Base-by-base conservation (phyloP, 495 filamentous ascomycete genomes). In the Aspergillus avenaceus region DNA sequence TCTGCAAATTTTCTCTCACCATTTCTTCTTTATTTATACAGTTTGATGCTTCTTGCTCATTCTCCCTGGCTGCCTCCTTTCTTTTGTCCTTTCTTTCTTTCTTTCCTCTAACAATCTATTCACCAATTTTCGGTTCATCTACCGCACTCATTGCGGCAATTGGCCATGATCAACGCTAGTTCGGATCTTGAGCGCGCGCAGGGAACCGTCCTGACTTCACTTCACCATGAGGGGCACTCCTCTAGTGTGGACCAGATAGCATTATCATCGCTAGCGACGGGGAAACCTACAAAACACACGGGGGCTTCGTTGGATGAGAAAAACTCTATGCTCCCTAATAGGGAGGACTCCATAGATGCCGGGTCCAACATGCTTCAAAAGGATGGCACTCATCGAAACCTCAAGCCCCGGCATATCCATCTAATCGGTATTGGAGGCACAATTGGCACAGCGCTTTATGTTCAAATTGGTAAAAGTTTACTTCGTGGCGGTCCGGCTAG, bases 401-500 rank as follows among this genome's bases (percentile, higher is more conserved):
- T 88, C 19, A 82, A 82, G 46, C 77, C 82, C 16, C 73, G 85
- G 40, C 85, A 88, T 60, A 80, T 87, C 46, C 83, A 88, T 56
- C 68, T 91, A 47, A 90, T 90, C 45, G 85, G 83, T 32, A 83
- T 90, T 55, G 87, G 87, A 29, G 87, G 87, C 27, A 83, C 82
- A 27, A 90, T 90, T 59, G 87, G 87, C n/a, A 90, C 87, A n/a
- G 87, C 79, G 2, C 70, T 90, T 9, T 90, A 84, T 65, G 84
- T 90, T 21, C 80, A 85, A 53, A 90, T 93, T 46, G 89, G 88
- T 14, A 71, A 67, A 18, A 79, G 78, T 1, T 58, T 91, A 43
- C 69, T 86, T 19, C 72, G 86, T 26, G 88, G 88, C 34, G 89
- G 89, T 0, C 89, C 89, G 16, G 88, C 61, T 2, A 87, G 82